phyloP scores from a whole-genome alignment of 257 asterid genomes.

The Jacaranda copaia region DNA sequence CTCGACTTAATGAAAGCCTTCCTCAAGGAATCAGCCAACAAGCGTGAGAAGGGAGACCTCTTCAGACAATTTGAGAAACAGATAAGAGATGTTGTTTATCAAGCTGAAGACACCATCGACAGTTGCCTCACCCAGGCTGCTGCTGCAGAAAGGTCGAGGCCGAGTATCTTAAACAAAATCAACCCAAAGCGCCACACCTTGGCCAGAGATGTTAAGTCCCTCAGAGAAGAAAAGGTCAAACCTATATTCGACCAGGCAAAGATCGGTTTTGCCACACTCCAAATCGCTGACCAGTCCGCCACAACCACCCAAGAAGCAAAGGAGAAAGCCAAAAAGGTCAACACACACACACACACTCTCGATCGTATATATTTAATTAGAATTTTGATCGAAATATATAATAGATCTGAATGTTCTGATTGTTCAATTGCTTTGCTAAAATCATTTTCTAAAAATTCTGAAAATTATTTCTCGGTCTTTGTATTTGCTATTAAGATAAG shows the following conservation, averaged over 20 bases:
- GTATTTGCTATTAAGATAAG: no score
- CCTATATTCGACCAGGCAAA: constrained; percentile 28
- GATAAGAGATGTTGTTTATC: constrained; percentile 32
- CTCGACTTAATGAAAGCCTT: neutral
- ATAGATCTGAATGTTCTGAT: no score
- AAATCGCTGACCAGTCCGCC: constrained; percentile 14
- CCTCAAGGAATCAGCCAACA: neutral
- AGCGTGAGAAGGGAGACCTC: neutral
- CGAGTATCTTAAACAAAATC: neutral
- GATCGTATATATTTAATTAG: no score
- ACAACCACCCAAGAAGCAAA: neutral
- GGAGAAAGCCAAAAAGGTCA: constrained; percentile 22
- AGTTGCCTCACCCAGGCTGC: constrained; percentile 37
- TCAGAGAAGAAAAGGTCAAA: constrained; percentile 30
- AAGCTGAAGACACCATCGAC: constrained; percentile 43
- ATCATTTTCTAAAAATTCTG: no score
- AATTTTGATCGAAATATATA: no score
- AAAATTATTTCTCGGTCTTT: no score
- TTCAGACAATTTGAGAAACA: neutral
- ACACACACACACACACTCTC: no score
- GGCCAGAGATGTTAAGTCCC: constrained; percentile 29
- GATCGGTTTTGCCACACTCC: constrained; percentile 22
- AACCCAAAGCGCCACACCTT: constrained; percentile 12
- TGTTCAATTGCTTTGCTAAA: no score
- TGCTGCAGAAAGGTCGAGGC: constrained; percentile 1